These are phyloP conservation scores for Boletus reticuloceps DNA, from an alignment of 768 basidiomycete species.

Conservation along the genomic window DNA sequence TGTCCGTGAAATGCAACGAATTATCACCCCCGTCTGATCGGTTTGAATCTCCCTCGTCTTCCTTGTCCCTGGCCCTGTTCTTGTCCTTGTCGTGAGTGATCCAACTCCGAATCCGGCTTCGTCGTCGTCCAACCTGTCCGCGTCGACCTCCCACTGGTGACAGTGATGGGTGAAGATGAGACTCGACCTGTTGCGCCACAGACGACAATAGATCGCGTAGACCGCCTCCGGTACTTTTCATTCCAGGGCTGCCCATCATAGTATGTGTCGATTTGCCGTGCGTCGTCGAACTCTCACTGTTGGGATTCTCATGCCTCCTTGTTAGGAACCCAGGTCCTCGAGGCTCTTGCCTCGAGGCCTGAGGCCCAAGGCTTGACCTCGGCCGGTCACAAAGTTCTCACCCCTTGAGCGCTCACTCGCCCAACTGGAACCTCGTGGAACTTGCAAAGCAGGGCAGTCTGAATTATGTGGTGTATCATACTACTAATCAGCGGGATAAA, in stretches of 20 bases:
- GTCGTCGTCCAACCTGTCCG: slow-evolving; percentile 7
- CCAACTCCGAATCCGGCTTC: slow-evolving; percentile 17
- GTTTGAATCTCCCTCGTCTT: background rate
- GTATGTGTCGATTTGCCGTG: background rate
- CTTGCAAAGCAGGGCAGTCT: background rate
- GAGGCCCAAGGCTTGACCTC: background rate
- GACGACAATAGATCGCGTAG: slow-evolving; percentile 22
- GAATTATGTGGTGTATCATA: slow-evolving; percentile 8
- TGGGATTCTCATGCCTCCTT: background rate
- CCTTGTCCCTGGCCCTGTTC: background rate
- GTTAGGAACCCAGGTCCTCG: background rate
- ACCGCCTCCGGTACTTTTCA: background rate
- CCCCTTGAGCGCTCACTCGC: background rate
- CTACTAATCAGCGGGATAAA: slow-evolving; percentile 1
- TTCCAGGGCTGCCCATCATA: background rate
- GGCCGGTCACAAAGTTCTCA: background rate
- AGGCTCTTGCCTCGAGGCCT: slow-evolving; percentile 19
- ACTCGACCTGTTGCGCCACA: slow-evolving; percentile 25
- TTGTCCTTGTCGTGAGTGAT: slow-evolving; percentile 6
- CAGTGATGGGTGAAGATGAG: slow-evolving; percentile 12
- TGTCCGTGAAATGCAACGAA: slow-evolving; percentile 15
- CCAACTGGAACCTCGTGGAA: too few species aligned
- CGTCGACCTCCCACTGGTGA: background rate
- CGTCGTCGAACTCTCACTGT: background rate
- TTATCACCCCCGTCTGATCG: slow-evolving; percentile 6